These are phyloP conservation scores for Epichloe sibirici DNA, from an alignment of 2,329 filamentous ascomycete genomes.

Conservation along the genomic window DNA sequence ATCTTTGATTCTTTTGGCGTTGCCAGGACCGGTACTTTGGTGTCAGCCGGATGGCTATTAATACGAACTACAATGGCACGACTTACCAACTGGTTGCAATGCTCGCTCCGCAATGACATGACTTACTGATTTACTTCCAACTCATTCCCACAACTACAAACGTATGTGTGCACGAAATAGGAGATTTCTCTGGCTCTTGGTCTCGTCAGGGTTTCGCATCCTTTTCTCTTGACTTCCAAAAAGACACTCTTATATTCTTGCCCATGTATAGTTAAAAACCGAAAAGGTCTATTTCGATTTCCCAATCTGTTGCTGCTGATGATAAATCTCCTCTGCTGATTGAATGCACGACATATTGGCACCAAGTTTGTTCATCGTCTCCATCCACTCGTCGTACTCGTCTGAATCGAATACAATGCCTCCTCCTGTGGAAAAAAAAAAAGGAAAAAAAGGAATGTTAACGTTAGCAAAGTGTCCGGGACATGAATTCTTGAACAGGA, in stretches of 20 bases:
- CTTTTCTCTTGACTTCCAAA: too few species aligned
- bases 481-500: too few species aligned
- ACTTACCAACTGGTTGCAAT: too few species aligned
- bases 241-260: background rate
- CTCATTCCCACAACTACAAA: too few species aligned
- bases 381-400: constrained; percentile 87
- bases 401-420: constrained; percentile 94
- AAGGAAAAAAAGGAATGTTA: background rate
- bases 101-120: too few species aligned
- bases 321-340: constrained; percentile 60
- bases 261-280: background rate
- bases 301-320: constrained; percentile 20
- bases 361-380: constrained; percentile 84
- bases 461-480: background rate
- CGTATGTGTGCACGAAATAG: too few species aligned
- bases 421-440: constrained; percentile 35
- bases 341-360: constrained; percentile 84
- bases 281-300: background rate
- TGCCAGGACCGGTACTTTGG: background rate
- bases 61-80: too few species aligned
- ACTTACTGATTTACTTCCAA: too few species aligned
- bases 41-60: background rate
- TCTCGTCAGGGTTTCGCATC: too few species aligned
- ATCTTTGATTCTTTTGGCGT: background rate
- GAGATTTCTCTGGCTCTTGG: too few species aligned